Conservation (phyloP, 2,329 filamentous ascomycete species). For the Claviceps monticola region DNA sequence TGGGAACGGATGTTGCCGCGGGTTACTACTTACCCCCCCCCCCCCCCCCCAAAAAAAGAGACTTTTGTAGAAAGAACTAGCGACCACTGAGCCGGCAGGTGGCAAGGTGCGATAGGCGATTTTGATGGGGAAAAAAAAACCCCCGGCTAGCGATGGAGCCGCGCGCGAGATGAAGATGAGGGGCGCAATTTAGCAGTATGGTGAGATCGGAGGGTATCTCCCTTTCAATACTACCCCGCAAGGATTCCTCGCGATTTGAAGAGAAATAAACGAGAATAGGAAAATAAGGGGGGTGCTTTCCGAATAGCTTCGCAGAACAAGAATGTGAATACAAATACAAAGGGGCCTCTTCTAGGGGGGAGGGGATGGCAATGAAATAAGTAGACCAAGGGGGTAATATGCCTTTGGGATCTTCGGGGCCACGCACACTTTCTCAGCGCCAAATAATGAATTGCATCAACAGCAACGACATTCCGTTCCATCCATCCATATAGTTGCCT, state of each 20-base stretch:
- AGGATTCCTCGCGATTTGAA: constrained; percentile 2
- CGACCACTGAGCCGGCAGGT: constrained; percentile 1
- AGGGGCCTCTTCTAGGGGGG: neutral
- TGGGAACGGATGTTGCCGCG: no score
- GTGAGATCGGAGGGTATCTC: neutral
- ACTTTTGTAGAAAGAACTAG: constrained; percentile 5
- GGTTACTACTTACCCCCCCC: no score
- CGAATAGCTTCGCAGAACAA: neutral
- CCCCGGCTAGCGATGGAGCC: neutral
- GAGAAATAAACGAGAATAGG: neutral
- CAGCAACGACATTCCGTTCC: no score
- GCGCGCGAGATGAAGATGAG: neutral
- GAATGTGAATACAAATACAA: neutral
- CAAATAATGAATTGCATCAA: no score
- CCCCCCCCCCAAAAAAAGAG: no score
- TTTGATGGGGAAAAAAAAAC: neutral
- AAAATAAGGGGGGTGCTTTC: neutral
- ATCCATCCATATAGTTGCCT: no score
- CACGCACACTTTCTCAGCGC: no score
- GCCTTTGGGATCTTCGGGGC: no score
- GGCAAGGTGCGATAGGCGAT: constrained; percentile 1
- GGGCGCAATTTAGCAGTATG: neutral
- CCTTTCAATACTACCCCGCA: constrained; percentile 4
- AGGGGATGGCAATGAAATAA: no score
- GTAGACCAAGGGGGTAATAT: no score